Evolutionary conservation across 768 basidiomycete genomes (phyloP).

Genomic region (Mycena sanguinolenta): DNA sequence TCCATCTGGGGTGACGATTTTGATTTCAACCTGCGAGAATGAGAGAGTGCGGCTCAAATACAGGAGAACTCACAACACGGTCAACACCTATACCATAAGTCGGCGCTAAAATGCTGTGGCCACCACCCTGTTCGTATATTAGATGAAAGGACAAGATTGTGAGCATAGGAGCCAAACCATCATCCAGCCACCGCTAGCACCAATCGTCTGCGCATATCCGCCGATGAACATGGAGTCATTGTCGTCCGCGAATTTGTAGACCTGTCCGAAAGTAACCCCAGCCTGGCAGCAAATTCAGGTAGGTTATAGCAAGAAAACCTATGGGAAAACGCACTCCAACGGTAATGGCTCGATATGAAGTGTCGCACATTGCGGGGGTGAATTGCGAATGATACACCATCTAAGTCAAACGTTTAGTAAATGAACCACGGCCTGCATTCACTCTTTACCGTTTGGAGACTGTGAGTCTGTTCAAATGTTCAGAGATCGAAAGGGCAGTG

Average conservation of each 20-base stretch:
- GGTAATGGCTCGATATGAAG: slow-evolving; percentile 3
- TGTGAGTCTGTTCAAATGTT: slow-evolving; percentile 22
- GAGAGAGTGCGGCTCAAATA: not conserved
- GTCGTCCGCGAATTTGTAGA: slow-evolving; percentile 38
- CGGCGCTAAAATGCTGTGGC: slow-evolving; percentile 47
- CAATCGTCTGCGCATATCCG: slow-evolving; percentile 43
- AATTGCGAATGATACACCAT: slow-evolving; percentile 9
- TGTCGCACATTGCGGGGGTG: not conserved
- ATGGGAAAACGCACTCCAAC: not conserved
- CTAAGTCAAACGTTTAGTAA: not conserved
- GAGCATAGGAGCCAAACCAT: slow-evolving; percentile 20
- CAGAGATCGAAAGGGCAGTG: not conserved
- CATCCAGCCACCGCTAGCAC: slow-evolving; percentile 49
- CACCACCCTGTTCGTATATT: slow-evolving; percentile 48
- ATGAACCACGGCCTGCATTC: not conserved
- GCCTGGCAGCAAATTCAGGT: slow-evolving; percentile 11
- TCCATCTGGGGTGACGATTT: too few species aligned
- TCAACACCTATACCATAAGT: slow-evolving; percentile 49
- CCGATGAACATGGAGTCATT: slow-evolving; percentile 35
- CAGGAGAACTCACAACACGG: slow-evolving; percentile 34
- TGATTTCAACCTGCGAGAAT: slow-evolving; percentile 43
- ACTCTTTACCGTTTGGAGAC: slow-evolving; percentile 26
- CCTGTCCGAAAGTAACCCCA: slow-evolving; percentile 29
- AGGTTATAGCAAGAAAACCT: too few species aligned
- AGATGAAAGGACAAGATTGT: not conserved